phyloP scores from a whole-genome alignment of 768 basidiomycete genomes.

The Boletus tomentosulus region DNA sequence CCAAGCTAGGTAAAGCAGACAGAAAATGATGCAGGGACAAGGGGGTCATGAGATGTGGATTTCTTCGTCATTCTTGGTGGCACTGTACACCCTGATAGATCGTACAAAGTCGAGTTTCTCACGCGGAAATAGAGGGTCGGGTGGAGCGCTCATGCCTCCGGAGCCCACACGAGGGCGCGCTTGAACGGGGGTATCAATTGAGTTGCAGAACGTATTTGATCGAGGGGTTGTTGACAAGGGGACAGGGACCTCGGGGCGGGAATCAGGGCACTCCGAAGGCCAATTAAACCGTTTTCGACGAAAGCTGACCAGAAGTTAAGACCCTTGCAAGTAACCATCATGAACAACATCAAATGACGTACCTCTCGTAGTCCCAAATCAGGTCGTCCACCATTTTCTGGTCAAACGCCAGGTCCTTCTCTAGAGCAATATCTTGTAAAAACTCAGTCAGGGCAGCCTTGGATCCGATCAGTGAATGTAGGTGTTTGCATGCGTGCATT shows the following conservation, averaged over 20 bases:
- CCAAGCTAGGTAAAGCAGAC: background rate
- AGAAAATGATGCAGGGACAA: background rate
- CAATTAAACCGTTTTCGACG: constrained; percentile 65
- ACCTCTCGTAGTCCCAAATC: constrained; percentile 37
- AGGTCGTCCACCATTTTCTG: constrained; percentile 23
- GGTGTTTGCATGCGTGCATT: constrained; percentile 69
- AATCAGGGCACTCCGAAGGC: constrained; percentile 46
- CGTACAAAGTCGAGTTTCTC: constrained; percentile 49
- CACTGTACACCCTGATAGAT: constrained; percentile 49
- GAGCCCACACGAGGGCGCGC: constrained; percentile 6
- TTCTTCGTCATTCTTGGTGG: constrained; percentile 39
- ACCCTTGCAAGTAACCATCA: constrained; percentile 5
- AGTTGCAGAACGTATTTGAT: constrained; percentile 16
- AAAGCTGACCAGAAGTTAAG: constrained; percentile 43
- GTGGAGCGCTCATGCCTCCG: constrained; percentile 14
- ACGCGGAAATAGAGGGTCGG: constrained; percentile 25
- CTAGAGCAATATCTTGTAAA: constrained; percentile 34
- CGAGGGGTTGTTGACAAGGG: constrained; percentile 21
- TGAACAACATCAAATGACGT: constrained; percentile 1
- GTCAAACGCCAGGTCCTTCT: constrained; percentile 19
- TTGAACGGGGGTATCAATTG: constrained; percentile 13
- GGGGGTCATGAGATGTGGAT: constrained; percentile 18
- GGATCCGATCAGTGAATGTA: constrained; percentile 62
- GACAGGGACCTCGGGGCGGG: constrained; percentile 22
- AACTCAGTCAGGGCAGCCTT: constrained; percentile 53